A percentile compares a stretch with the other conserved stretches of the same genome.
Conservation (phyloP, 129 eudicot species). For the Chrysanthemum seticuspe region DNA sequence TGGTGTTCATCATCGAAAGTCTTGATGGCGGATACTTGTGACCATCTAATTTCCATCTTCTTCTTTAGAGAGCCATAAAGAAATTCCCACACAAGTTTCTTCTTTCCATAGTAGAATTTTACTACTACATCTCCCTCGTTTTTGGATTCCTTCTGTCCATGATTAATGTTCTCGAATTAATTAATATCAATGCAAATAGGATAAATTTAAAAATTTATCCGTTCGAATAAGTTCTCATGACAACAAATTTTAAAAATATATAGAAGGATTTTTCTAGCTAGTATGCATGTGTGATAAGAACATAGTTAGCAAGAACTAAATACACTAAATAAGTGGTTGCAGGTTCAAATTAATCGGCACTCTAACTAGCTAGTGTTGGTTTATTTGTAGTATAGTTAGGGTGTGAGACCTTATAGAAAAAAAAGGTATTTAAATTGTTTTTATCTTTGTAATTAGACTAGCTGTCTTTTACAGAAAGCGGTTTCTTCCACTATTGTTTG, state of each 20-base stretch:
- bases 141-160: slow-evolving; percentile 35
- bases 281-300: too few species aligned
- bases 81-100: slow-evolving; percentile 72
- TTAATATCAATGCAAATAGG: neutral
- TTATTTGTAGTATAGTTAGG: too few species aligned
- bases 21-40: slow-evolving; percentile 42
- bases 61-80: slow-evolving; percentile 54
- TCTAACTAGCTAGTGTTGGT: too few species aligned
- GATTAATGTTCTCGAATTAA: neutral
- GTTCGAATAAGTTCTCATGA: neutral
- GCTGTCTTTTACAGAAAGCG: too few species aligned
- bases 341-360: neutral
- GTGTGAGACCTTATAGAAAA: too few species aligned
- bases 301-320: too few species aligned
- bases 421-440: too few species aligned
- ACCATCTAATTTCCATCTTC: slow-evolving; percentile 70
- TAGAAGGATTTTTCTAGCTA: too few species aligned
- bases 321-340: neutral
- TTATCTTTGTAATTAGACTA: too few species aligned
- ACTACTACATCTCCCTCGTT: slow-evolving; percentile 53
- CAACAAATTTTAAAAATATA: too few species aligned
- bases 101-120: slow-evolving; percentile 53
- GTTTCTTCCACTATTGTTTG: too few species aligned
- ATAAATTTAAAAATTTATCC: neutral
- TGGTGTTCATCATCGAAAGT: slow-evolving; percentile 14